Base-by-base conservation (phyloP, 1,284 basidiomycete genomes). In the Malassezia caprae region DNA sequence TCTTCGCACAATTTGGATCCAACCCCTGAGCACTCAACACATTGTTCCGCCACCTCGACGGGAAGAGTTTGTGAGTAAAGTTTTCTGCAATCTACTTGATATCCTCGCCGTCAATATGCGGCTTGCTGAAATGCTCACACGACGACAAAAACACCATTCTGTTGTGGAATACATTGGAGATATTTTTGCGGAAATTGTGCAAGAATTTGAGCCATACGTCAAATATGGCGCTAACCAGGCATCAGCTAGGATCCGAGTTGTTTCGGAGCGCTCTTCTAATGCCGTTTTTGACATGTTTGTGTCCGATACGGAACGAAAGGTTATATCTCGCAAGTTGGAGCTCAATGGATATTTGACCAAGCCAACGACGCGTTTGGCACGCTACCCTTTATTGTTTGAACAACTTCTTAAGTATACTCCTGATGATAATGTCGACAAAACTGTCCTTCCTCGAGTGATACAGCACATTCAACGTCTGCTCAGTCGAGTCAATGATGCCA, bases 201-300 rank as follows among this genome's bases (percentile, higher is more conserved):
- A 88, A 0, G 82, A 87, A 72, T 96, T 98, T 72, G 90, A 90
- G 2, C 75, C 75, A 0, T 98, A 96, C 69, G 90, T 98, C 49
- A 83, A 83, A 43, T 99, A 98, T 69, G 94, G 94, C 41, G 85
- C 90, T 8, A 91, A 98, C 75, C 94, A 98, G 75, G 78, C 96
- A 54, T 96, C 94, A 75, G 94, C 93, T 19, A 98, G 98, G 76
- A 96, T 90, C 75, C 90, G 96, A 77, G 96, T 98, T 75, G 94
- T 98, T 79, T 93, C 90, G 80, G 94, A 98, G 79, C 96, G 96
- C 80, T 83, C 82, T 48, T 80, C 84, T 47, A 98, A 99, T 77
- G 82, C 86, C 1, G 85, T 84, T n/a, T 99, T 99, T 78, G 86
- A 89, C 51, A 83, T 83, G 65, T 99, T 98, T 76, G 94, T 98